These are phyloP conservation scores for Neofusicoccum parvum DNA, from an alignment of 2,329 filamentous ascomycete species.

Conservation along the genomic window DNA sequence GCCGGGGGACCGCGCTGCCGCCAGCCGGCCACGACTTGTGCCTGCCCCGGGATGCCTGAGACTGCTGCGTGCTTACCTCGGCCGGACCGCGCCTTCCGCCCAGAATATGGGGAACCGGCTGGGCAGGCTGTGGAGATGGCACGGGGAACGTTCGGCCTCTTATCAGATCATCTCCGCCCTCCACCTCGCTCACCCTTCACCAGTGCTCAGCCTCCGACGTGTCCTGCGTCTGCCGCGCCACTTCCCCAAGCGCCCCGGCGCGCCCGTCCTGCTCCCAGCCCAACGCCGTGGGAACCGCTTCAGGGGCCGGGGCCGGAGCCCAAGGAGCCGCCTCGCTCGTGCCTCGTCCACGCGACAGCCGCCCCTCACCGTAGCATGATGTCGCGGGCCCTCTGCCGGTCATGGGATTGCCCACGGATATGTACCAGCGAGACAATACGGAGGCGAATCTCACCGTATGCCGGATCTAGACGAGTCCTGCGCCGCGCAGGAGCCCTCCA, in stretches of 20 bases:
- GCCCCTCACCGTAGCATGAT: neutral
- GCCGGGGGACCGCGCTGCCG: too few species aligned
- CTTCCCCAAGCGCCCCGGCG: neutral
- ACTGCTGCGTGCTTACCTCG: neutral
- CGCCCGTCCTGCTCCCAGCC: neutral
- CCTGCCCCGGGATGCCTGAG: neutral
- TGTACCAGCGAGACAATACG: neutral
- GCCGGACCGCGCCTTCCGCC: constrained; percentile 1
- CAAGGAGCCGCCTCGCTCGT: neutral
- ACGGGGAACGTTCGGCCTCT: neutral
- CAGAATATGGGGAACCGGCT: neutral
- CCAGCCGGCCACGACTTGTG: too few species aligned
- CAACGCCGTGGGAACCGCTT: neutral
- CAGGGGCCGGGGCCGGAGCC: constrained; percentile 1
- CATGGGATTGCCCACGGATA: constrained; percentile 7
- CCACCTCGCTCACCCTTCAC: neutral
- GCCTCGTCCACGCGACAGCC: constrained; percentile 2
- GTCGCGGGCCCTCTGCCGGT: constrained; percentile 4
- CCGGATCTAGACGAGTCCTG: neutral
- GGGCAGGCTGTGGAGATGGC: neutral
- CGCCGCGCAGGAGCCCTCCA: neutral
- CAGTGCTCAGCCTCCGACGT: neutral
- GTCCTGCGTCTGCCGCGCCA: neutral
- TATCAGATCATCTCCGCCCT: neutral
- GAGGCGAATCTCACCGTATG: constrained; percentile 8